Evolutionary conservation across 139 green algal genomes (phyloP), one percentile per base, ranked within the genome.

Genomic region (Coelastrella sp.): DNA sequence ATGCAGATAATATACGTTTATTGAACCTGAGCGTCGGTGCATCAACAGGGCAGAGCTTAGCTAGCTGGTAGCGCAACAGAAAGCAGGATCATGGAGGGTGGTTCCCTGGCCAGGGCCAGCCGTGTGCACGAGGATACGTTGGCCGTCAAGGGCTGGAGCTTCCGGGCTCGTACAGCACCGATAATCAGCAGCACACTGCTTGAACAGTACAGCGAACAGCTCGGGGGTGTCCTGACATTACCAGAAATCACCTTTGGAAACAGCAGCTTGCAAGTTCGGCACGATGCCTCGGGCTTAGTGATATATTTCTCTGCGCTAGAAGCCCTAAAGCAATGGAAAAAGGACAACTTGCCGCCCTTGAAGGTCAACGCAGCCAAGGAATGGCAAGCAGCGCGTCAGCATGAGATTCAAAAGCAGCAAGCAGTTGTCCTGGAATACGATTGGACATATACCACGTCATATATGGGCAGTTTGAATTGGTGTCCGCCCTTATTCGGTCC

Each of bases 381-480:
- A 22, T 98, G 96, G 96, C 85, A 95, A 83, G 74, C 71, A 5
- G 77, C 94, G 5, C 91, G 96, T 5, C 71, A 93, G 54, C 32
- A 95, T 16, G 96, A 98, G 61, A 96, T 97, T 57, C 16, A 95
- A 68, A 76, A 85, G 47, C 94, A 97, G 66, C 86, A 94, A 8
- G 95, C 95, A 10, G 84, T 95, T 13, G 83, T 92, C 3, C 90
- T 97, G 65, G 88, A 95, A 13, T 98, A 98, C 92, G 97, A 99
- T 90, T 99, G 97, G 97, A 99, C 97, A 14, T 99, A 95, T 93
- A 99, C 96, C 13, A 98, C 96, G 20, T 89, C 93, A 4, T 99
- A 98, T 78, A 66, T 58, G 0, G 97, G 96, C 78, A 84, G 22
- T 32, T 32, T 90, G 4, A 81, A 57, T 47, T 89, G 20, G 73